These are phyloP conservation scores for Cubamyces sp. DNA, from an alignment of 768 basidiomycete species.

Conservation along the genomic window DNA sequence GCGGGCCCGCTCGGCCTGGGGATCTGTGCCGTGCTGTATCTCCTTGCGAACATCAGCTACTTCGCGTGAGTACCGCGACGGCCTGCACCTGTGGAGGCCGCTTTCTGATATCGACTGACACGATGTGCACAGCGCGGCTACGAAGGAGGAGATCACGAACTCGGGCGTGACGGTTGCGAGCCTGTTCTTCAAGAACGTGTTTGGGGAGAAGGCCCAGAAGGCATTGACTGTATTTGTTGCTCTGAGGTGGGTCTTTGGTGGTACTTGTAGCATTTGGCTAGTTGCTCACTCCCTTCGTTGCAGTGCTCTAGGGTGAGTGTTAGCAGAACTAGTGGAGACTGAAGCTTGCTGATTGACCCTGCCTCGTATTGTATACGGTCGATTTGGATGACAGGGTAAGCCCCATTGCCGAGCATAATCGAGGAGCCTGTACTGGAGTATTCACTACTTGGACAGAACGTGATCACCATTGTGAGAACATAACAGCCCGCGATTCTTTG, in stretches of 20 bases:
- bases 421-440: background rate
- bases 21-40: slow-evolving; percentile 55
- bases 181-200: slow-evolving; percentile 62
- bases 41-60: slow-evolving; percentile 62
- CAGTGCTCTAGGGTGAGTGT: slow-evolving; percentile 42
- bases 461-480: slow-evolving; percentile 30
- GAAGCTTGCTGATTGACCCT: slow-evolving; percentile 28
- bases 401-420: background rate
- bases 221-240: slow-evolving; percentile 62
- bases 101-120: too few relatives aligned
- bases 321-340: background rate
- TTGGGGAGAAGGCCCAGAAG: slow-evolving; percentile 54
- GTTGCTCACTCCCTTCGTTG: background rate
- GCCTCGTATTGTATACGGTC: slow-evolving; percentile 43
- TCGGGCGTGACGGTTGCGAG: slow-evolving; percentile 61
- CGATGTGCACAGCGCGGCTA: slow-evolving; percentile 39
- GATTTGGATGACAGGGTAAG: slow-evolving; percentile 34
- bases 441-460: slow-evolving; percentile 18
- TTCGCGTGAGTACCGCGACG: slow-evolving; percentile 46
- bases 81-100: slow-evolving; percentile 5
- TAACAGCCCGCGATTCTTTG: background rate
- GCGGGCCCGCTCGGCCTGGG: slow-evolving; percentile 61
- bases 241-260: slow-evolving; percentile 44
- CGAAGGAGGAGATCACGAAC: slow-evolving; percentile 51
- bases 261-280: background rate